Base-by-base conservation (phyloP, 768 basidiomycete species). In the Fistulinella prunicolor region DNA sequence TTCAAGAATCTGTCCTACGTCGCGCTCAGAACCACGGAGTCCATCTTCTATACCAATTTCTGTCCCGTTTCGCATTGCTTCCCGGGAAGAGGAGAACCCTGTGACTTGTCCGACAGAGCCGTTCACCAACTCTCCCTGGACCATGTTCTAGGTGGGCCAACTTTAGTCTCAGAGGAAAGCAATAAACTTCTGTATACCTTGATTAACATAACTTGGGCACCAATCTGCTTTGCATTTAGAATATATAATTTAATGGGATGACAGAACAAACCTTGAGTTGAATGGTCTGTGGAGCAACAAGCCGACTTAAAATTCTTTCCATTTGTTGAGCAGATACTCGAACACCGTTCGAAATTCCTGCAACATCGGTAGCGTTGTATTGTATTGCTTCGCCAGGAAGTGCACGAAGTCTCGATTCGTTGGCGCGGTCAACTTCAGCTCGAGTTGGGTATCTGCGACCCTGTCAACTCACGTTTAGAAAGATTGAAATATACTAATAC, bases 191-290 rank as follows among this genome's bases (percentile, higher is more conserved):
- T n/a, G 39, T 39, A 8, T 49, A 81, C 85, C 73, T 86, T 86
- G 54, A 86, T 74, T 3, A 88, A 63, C 89, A 91, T 91, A 4
- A 95, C 93, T 62, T 95, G 93, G 3, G 90, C 88, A 12, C 85
- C 85, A 43, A 85, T 72, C 79, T 90, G 44, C 36, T 23, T 36
- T 35, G 39, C n/a, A 28, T 50, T 58, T 38, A 48, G 41, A 24
- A 42, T 20, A 40, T 22, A 19, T 14, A 17, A 30, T 37, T 4
- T n/a, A 13, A 41, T 28, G 9, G 6, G 26, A 28, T 29, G 29
- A 24, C 17, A 17, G 6, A n/a, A 52, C 56, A 26, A 29, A 79
- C 81, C 68, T 83, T 83, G 34, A 82, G 60, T n/a, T 61, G 61
- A 23, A 82, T 62, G 9, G 29, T 39, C 42, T 68, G 68, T 6